A percentile compares a stretch with the other conserved stretches of the same genome.
phyloP scores from a whole-genome alignment of 768 basidiomycete genomes.

The Roridomyces roridus region DNA sequence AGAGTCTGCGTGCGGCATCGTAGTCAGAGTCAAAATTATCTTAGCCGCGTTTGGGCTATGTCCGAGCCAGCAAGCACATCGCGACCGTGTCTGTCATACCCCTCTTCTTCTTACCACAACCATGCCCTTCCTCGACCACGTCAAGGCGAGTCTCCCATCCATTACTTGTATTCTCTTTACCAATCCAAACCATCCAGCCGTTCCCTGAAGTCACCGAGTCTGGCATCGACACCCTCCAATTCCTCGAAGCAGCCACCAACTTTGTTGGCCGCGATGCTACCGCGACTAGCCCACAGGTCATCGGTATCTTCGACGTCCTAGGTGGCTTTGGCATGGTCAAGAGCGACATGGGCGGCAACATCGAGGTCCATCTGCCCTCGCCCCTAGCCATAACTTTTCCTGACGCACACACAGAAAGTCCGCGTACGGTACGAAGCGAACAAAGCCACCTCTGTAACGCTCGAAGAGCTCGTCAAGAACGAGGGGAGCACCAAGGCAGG shows the following conservation, averaged over 20 bases:
- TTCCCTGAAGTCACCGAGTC: conserved; percentile 90
- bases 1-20: conserved; percentile 87
- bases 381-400: conserved; percentile 1
- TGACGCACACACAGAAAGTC: conserved; percentile 74
- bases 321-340: conserved; percentile 89
- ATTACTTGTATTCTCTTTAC: neutral
- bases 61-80: neutral
- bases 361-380: conserved; percentile 61
- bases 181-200: conserved; percentile 59
- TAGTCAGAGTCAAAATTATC: neutral
- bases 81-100: conserved; percentile 13
- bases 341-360: conserved; percentile 90
- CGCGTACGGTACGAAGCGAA: conserved; percentile 75
- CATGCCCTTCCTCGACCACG: conserved; percentile 80
- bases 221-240: conserved; percentile 87
- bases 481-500: conserved; percentile 90
- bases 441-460: conserved; percentile 70
- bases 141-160: conserved; percentile 54
- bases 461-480: conserved; percentile 83
- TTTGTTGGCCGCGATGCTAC: conserved; percentile 60
- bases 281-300: too few relatives aligned
- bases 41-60: conserved; percentile 1
- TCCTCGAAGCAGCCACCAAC: conserved; percentile 89
- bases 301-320: conserved; percentile 79
- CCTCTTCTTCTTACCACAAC: conserved; percentile 25